These are phyloP conservation scores for Xylariaceae sp. DNA, from an alignment of 2,329 filamentous ascomycete species.

Conservation along the genomic window DNA sequence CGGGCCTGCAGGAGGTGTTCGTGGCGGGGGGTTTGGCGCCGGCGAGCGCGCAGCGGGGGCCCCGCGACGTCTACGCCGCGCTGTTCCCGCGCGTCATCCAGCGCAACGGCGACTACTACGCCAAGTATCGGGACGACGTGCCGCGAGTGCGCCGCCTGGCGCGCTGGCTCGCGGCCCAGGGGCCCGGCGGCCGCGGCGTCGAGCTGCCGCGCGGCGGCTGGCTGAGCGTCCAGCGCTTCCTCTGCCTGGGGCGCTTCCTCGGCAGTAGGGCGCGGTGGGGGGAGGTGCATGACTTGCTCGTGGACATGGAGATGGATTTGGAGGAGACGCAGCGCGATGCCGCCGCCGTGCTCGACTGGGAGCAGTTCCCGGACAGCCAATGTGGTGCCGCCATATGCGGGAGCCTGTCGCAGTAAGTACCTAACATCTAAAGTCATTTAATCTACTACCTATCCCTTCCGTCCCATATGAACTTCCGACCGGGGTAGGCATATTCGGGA, in stretches of 20 bases:
- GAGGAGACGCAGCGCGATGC: too few relatives aligned
- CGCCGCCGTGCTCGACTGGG: too few relatives aligned
- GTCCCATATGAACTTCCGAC: too few relatives aligned
- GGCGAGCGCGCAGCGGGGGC: slow-evolving; percentile 51
- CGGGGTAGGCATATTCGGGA: too few relatives aligned
- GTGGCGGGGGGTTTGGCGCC: slow-evolving; percentile 70
- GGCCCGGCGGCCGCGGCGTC: neutral
- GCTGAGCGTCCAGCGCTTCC: slow-evolving; percentile 59
- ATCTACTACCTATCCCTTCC: too few relatives aligned
- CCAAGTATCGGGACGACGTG: slow-evolving; percentile 67
- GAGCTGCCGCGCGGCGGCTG: slow-evolving; percentile 46
- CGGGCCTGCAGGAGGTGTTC: slow-evolving; percentile 65
- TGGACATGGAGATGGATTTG: slow-evolving; percentile 4
- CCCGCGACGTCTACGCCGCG: slow-evolving; percentile 43
- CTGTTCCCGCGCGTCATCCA: slow-evolving; percentile 64
- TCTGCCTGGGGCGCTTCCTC: slow-evolving; percentile 65
- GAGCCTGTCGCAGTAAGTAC: too few relatives aligned
- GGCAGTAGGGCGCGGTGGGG: slow-evolving; percentile 40
- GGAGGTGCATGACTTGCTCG: slow-evolving; percentile 9
- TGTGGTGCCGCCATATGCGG: too few relatives aligned
- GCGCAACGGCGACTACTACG: slow-evolving; percentile 67
- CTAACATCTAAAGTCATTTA: too few relatives aligned
- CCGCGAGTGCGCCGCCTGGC: slow-evolving; percentile 54
- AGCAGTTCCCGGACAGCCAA: too few relatives aligned
- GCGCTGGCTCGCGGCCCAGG: neutral